Base-by-base conservation (phyloP, 495 filamentous ascomycete genomes). In the Daldinia grandis region DNA sequence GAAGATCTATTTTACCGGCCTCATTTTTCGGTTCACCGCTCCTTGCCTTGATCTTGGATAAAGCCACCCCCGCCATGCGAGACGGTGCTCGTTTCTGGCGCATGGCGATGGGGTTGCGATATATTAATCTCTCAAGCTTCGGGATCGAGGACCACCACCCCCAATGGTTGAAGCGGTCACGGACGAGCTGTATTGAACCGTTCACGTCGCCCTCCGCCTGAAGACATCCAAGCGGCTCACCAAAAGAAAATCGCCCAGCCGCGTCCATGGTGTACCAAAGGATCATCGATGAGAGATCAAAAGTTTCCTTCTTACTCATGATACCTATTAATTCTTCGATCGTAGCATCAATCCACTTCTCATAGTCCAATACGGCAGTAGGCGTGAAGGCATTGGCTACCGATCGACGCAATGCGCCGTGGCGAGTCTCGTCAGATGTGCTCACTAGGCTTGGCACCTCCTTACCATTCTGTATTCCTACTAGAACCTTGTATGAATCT, bases 321-420 rank as follows among this genome's bases (percentile, higher is more conserved):
- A 42, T 55, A 1, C 28, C 31, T 1, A 77, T n/a, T 3, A 77
- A 58, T 9, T 72, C 73, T 50, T 59, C 49, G 14, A 76, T 66
- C 7, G 69, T 70, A 4, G 35, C n/a, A 51, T 76, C 71, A 12
- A 76, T 58, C 63, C 62, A 68, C 12, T 61, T 69, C 53, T 78
- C 71, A 51, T 75, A 74, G 24, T 71, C 70, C 30, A 76, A 37
- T 10, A 69, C 40, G 10, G 72, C 75, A 4, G 65, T 73, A 12
- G 72, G 68, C 6, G 72, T 74, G 53, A 78, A 78, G 53, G 75
- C 71, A 19, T 67, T 69, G 24, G 73, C 73, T n/a, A 78, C 66
- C 24, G 76, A 71, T 28, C 74, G 74, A 3, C 69, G 66, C 17
- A 78, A 27, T 4, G 66, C 73, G 4, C 61, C 62, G 49, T 74